These are phyloP conservation scores for Beta corolliflora DNA, from an alignment of 179 eudicot genomes.

Conservation along the genomic window DNA sequence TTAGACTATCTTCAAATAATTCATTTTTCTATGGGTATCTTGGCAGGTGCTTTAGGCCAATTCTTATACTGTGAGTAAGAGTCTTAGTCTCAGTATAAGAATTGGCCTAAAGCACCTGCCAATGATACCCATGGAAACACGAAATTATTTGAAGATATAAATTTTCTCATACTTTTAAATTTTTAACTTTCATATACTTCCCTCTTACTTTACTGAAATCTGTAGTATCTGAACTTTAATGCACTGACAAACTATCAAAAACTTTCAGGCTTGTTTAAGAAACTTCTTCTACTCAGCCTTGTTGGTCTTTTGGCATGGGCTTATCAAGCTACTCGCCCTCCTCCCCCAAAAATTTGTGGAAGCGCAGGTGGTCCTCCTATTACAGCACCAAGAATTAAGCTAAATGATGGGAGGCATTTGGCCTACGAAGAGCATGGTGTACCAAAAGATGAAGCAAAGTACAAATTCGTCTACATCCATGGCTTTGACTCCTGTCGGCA, in stretches of 20 bases:
- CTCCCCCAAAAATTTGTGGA: constrained; percentile 42
- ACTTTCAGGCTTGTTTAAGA: constrained; percentile 33
- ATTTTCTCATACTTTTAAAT: background rate
- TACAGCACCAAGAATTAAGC: constrained; percentile 36
- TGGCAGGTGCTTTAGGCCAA: no score
- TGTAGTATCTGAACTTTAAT: background rate
- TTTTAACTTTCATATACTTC: no score
- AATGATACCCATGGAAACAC: background rate
- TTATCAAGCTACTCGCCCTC: constrained; percentile 36
- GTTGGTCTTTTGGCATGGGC: constrained; percentile 35
- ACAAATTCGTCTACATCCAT: constrained; percentile 35
- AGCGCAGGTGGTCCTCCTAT: constrained; percentile 33
- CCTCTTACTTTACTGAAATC: background rate
- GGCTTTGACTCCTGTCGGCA: constrained; percentile 37
- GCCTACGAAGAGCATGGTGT: constrained; percentile 40
- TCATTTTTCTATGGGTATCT: no score
- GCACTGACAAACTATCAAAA: background rate
- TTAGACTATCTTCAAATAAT: no score
- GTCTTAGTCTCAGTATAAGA: background rate
- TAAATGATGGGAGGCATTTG: constrained; percentile 37
- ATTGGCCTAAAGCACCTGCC: background rate
- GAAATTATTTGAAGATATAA: background rate
- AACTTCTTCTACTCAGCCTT: constrained; percentile 27
- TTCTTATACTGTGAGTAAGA: no score
- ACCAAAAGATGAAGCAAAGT: constrained; percentile 27